Conservation (phyloP, 2,329 filamentous ascomycete species). For the Capronia americana region DNA sequence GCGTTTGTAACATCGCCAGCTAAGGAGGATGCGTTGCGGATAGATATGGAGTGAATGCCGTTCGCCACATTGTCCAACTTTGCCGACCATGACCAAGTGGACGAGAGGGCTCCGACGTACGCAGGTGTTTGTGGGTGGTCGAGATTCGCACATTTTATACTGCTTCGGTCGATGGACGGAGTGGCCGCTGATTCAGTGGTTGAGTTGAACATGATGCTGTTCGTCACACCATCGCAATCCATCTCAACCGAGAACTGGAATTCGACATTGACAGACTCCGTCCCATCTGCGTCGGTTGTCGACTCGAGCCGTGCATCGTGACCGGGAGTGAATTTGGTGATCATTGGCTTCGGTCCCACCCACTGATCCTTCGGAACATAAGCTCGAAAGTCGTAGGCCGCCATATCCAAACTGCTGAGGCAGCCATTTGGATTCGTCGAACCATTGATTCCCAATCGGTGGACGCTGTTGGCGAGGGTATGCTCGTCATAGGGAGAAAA, state of each 20-base stretch:
- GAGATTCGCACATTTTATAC: constrained; percentile 54
- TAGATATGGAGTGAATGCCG: constrained; percentile 64
- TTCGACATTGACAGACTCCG: constrained; percentile 58
- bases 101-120: constrained; percentile 61
- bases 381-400: constrained; percentile 64
- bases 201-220: constrained; percentile 60
- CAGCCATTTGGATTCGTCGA: constrained; percentile 62
- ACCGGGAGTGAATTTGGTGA: constrained; percentile 66
- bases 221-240: constrained; percentile 63
- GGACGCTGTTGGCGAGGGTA: constrained; percentile 55
- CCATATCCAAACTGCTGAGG: constrained; percentile 58
- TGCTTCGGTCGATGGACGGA: constrained; percentile 54
- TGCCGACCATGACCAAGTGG: constrained; percentile 60
- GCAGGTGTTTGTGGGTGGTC: constrained; percentile 45
- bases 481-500: constrained; percentile 67
- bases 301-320: constrained; percentile 66
- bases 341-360: constrained; percentile 60
- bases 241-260: constrained; percentile 67
- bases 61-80: constrained; percentile 62
- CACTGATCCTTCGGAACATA: constrained; percentile 63
- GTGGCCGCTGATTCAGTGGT: constrained; percentile 55
- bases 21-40: constrained; percentile 58
- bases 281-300: constrained; percentile 47
- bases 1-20: constrained; percentile 56
- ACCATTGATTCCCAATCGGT: constrained; percentile 56